Base-by-base conservation (phyloP, 345 rosid genomes). In the Syzygium aqueum region DNA sequence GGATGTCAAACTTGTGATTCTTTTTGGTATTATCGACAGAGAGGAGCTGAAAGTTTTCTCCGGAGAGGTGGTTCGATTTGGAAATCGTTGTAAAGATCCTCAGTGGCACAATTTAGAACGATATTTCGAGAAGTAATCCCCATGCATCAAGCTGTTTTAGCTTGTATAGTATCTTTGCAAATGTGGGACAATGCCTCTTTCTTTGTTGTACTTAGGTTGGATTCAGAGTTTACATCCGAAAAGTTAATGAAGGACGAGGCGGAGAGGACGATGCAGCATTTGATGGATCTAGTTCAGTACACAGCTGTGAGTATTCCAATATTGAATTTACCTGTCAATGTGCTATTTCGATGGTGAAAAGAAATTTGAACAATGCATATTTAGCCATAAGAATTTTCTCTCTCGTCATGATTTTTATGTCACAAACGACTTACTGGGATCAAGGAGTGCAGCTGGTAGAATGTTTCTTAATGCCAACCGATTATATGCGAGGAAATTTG, bases 11-110 rank as follows among this genome's bases (percentile, higher is more conserved):
- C 22, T 52, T 80, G 63, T 88, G 67, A 86, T 37, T n/a, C 50
- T 63, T 80, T 46, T 63, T 9, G 54, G 28, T 27, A 37, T 25
- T 83, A 12, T 84, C 85, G 77, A 83, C 94, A 97, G 99, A 91
- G 99, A 96, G 88, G 99, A 95, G 88, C 90, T 96, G 85, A 96
- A 91, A 91, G 90, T 97, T 59, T 97, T 97, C 87, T 93, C 98
- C 21, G 92, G 98, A 89, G 99, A 97, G 90, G 99, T 97, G 90
- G 98, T 96, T 61, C 98, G 99, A 73, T 97, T 97, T 87, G 99
- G 99, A 85, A 97, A 96, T 89, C 99, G 96, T 89, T 97, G 99
- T 90, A 96, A 96, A 92, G 99, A 97, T 94, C 99, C 99, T 88
- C 99, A 97, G 82, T 97, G 96, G 97, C 99, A 97, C 94, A 95